Conservation (phyloP, 2,329 filamentous ascomycete genomes). For the Fusarium zealandicum region DNA sequence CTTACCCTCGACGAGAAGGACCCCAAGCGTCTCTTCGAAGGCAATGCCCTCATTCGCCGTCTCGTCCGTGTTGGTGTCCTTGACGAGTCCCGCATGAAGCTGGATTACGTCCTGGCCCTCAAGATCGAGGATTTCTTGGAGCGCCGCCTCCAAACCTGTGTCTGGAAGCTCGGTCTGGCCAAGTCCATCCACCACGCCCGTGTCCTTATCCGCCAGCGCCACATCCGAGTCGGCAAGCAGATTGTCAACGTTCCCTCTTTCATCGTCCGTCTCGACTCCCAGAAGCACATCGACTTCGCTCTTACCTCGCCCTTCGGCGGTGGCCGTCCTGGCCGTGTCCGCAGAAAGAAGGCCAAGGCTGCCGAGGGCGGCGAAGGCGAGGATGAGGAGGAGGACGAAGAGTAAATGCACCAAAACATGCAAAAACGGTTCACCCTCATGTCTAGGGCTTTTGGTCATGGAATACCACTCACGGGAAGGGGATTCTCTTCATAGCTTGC, state of each 20-base stretch:
- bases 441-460: conserved; percentile 43
- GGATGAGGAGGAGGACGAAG: conserved; percentile 87
- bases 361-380: conserved; percentile 83
- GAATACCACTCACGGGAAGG: conserved; percentile 50
- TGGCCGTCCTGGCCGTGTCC: conserved; percentile 94
- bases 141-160: conserved; percentile 98
- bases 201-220: conserved; percentile 99
- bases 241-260: conserved; percentile 99
- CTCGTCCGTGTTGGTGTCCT: conserved; percentile 99
- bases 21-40: conserved; percentile 99
- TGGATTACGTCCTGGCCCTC: conserved; percentile 99
- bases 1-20: conserved; percentile 99
- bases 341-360: conserved; percentile 99
- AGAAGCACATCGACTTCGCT: conserved; percentile 99
- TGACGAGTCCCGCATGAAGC: conserved; percentile 99
- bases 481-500: conserved; percentile 56
- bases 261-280: conserved; percentile 99
- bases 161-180: conserved; percentile 99
- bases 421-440: conserved; percentile 43
- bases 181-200: conserved; percentile 99
- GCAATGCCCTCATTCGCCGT: conserved; percentile 99
- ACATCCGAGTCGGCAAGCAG: conserved; percentile 99
- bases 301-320: conserved; percentile 97
- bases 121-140: conserved; percentile 99
- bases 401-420: conserved; percentile 57